A percentile compares a stretch with the other conserved stretches of the same genome.
Evolutionary conservation across 1,284 basidiomycete species (phyloP).

Genomic region (Cerrena zonata): DNA sequence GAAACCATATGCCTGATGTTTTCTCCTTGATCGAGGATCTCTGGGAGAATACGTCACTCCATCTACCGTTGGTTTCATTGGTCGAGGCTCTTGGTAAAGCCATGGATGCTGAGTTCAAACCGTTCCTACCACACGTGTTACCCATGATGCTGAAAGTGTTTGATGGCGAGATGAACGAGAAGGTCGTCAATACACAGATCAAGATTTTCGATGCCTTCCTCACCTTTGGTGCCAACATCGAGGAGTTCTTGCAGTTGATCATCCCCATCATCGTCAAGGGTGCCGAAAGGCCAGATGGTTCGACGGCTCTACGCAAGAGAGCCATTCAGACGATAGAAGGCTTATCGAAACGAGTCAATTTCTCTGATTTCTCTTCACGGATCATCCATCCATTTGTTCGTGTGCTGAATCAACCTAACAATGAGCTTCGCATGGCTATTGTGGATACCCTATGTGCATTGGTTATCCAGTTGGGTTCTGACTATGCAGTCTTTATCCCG

Average conservation of each 20-base stretch:
- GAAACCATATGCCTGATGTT: conserved; percentile 83
- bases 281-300: conserved; percentile 81
- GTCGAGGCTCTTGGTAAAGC: conserved; percentile 94
- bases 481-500: conserved; percentile 96
- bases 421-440: conserved; percentile 81
- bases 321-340: conserved; percentile 91
- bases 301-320: conserved; percentile 73
- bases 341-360: conserved; percentile 90
- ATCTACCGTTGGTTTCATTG: conserved; percentile 88
- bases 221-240: conserved; percentile 93
- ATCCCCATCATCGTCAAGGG: conserved; percentile 92
- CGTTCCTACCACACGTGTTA: conserved; percentile 88
- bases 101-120: conserved; percentile 96
- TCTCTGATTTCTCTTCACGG: conserved; percentile 96
- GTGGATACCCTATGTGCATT: conserved; percentile 93
- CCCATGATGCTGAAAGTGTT: conserved; percentile 89
- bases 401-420: conserved; percentile 73
- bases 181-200: conserved; percentile 73
- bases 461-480: conserved; percentile 88
- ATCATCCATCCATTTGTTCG: conserved; percentile 95
- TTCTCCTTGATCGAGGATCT: conserved; percentile 82
- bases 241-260: conserved; percentile 96
- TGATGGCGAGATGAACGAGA: conserved; percentile 79
- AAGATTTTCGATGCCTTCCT: conserved; percentile 93
- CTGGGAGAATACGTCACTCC: conserved; percentile 83